Percentiles rank a stretch among this genome's conserved stretches.
These are phyloP conservation scores for Cyclotella baltica DNA, from an alignment of 108 stramenopile species.

Conservation along the genomic window DNA sequence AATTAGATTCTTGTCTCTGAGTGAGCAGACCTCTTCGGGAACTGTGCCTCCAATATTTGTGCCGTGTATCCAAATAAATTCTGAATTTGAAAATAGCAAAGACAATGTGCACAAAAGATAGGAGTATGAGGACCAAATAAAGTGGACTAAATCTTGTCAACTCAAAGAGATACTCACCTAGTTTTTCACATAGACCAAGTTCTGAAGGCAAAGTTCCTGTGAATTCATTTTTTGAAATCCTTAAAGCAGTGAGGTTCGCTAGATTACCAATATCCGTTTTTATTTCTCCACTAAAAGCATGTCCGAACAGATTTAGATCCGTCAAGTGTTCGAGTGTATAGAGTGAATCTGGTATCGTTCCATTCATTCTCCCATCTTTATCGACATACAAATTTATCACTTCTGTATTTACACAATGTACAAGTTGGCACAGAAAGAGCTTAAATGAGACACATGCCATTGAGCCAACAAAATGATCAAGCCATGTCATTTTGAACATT, in stretches of 20 bases:
- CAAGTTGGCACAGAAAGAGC: neutral
- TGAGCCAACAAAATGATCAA: too few relatives aligned
- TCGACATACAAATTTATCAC: neutral
- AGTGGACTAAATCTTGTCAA: too few relatives aligned
- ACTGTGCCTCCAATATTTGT: too few relatives aligned
- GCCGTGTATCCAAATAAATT: too few relatives aligned
- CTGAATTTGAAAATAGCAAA: conserved; percentile 1
- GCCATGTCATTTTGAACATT: too few relatives aligned
- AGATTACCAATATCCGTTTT: conserved; percentile 40
- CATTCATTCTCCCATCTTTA: conserved; percentile 3
- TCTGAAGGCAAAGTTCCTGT: conserved; percentile 47
- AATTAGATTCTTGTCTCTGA: too few relatives aligned
- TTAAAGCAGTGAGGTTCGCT: conserved; percentile 28
- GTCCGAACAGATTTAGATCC: conserved; percentile 14
- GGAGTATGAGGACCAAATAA: too few relatives aligned
- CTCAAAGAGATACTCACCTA: too few relatives aligned
- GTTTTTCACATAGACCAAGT: conserved; percentile 24
- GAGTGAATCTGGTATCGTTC: conserved; percentile 7
- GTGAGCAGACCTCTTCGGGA: too few relatives aligned
- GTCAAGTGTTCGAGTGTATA: conserved; percentile 18
- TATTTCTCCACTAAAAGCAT: conserved; percentile 41
- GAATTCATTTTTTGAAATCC: conserved; percentile 41
- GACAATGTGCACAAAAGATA: neutral
- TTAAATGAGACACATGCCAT: neutral
- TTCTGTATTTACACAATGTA: neutral